Evolutionary conservation across 805 yeast species (phyloP).

Genomic region (Grigorovia humatica): DNA sequence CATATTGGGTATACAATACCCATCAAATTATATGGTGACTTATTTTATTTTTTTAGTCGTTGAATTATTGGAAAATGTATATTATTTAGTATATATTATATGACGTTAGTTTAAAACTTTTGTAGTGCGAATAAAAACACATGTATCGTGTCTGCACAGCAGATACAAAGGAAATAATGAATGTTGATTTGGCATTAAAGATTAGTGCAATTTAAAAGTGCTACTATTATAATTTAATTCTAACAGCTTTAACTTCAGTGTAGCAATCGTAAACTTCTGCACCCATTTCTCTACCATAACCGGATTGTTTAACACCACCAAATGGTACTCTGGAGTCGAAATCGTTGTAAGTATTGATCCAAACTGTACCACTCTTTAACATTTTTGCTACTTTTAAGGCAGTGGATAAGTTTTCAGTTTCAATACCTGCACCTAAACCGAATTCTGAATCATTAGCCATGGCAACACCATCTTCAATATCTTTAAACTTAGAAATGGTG

Average conservation of each 20-base stretch:
- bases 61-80: too few relatives aligned
- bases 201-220: too few relatives aligned
- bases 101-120: neutral
- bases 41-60: too few relatives aligned
- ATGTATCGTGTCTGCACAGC: neutral
- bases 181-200: neutral
- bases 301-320: constrained; percentile 74
- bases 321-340: constrained; percentile 69
- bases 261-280: constrained; percentile 64
- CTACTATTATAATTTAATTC: constrained; percentile 34
- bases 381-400: constrained; percentile 54
- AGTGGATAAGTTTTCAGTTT: constrained; percentile 51
- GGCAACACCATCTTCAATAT: constrained; percentile 55
- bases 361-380: constrained; percentile 65
- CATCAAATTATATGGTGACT: too few relatives aligned
- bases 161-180: neutral
- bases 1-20: too few relatives aligned
- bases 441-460: constrained; percentile 62
- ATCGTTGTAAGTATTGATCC: constrained; percentile 75
- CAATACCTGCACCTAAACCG: constrained; percentile 77
- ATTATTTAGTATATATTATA: too few relatives aligned
- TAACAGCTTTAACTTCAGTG: constrained; percentile 66
- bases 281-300: constrained; percentile 85
- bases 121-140: neutral
- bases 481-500: constrained; percentile 55